phyloP scores from a whole-genome alignment of 139 green algal genomes.

The Auxenochlorella pyrenoidosa region DNA sequence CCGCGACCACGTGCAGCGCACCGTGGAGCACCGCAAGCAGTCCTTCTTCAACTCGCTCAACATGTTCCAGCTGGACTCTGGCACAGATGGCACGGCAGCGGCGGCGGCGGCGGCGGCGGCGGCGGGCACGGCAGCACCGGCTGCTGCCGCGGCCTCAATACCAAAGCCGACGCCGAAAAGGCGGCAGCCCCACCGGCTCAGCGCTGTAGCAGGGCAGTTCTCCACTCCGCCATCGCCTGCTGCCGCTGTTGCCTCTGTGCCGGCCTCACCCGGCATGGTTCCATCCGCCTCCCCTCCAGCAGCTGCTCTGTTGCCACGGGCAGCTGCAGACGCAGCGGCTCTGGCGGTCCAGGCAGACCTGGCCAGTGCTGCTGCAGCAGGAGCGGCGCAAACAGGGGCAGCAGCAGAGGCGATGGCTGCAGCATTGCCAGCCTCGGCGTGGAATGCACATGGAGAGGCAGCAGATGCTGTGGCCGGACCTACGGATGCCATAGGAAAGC shows the following conservation, averaged over 20 bases:
- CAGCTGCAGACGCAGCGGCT: not conserved
- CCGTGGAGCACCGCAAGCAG: slow-evolving; percentile 19
- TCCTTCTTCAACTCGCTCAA: slow-evolving; percentile 1
- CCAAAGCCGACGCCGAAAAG: too few relatives aligned
- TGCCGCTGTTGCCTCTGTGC: too few relatives aligned
- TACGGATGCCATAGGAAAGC: not conserved
- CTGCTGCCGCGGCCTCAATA: too few relatives aligned
- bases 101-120: not conserved
- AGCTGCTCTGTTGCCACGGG: not conserved
- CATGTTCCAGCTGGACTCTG: slow-evolving; percentile 7
- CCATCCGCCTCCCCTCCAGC: not conserved
- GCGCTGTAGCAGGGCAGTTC: not conserved
- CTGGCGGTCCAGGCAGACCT: not conserved
- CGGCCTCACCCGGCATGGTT: too few relatives aligned
- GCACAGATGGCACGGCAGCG: too few relatives aligned
- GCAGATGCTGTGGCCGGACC: not conserved
- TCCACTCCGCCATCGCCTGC: too few relatives aligned
- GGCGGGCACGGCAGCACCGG: not conserved
- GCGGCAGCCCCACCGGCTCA: not conserved
- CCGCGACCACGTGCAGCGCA: not conserved
- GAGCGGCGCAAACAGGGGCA: not conserved
- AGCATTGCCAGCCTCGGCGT: not conserved
- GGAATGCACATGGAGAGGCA: not conserved
- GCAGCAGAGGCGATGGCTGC: not conserved
- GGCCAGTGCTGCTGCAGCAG: not conserved